Base-by-base conservation (phyloP, 2,329 filamentous ascomycete species). In the Cryphonectria nitschkei region DNA sequence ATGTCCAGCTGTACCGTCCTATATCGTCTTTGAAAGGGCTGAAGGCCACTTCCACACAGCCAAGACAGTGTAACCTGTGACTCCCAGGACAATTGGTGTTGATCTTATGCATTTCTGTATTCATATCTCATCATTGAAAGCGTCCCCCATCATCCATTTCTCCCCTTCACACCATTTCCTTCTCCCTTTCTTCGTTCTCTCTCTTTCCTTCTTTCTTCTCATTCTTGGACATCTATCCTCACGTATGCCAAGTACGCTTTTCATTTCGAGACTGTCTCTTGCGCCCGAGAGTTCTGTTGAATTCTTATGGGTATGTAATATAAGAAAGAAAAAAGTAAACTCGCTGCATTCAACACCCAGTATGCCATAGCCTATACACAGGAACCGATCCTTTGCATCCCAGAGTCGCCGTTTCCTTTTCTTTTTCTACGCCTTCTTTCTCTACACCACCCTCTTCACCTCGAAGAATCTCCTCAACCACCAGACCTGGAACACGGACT, bases 381-480 rank as follows among this genome's bases (percentile, higher is more conserved):
- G 14, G 29, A 7, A 16, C 16, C 8, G 0, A 6, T 32, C 54
- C 46, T n/a, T 19, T 6, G 54, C 16, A 58, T 32, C 14, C 14
- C 29, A 58, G 14, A 58, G 3, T 32, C 29, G 29, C 26, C 14
- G 4, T 41, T 22, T 4, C 5, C 16, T n/a, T 26, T 19, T 60
- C 32, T 34, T 22, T 19, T 9, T 60, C 14, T 6, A 16, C 1
- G 1, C 16, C n/a, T 16, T 13, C 32, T 34, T 39, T 19, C n/a
- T 50, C 62, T 65, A 91, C 75, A 91, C 88, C 67, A 91, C 88
- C 66, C 89, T 85, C 84, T 92, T 90, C 77, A 92, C 90, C 90
- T 98, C 95, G 80, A 98, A 98, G 88, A 99, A 99, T 79, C 96
- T 90, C 85, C 97, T 96, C 81, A 99, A 83, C 95, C 96, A 99